Percentiles rank a stretch among this genome's conserved stretches.
phyloP scores from a whole-genome alignment of 176 grass and related monocot species.

The Zoysia pacifica region DNA sequence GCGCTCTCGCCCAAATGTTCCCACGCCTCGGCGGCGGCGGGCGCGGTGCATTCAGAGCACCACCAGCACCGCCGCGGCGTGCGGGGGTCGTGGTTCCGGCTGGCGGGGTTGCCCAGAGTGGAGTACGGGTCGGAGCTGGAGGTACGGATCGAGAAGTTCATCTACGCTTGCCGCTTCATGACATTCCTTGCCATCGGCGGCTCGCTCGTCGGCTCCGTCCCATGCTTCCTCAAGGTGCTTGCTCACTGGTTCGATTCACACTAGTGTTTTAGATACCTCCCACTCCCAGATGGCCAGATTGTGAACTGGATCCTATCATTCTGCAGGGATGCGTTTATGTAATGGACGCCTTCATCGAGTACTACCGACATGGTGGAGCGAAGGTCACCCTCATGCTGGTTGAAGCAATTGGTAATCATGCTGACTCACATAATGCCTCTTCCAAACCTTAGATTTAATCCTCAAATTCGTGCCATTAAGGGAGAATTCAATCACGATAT shows the following conservation, averaged over 20 bases:
- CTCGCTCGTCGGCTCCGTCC: conserved; percentile 69
- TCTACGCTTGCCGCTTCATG: conserved; percentile 77
- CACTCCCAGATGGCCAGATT: not conserved
- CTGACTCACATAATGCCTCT: not conserved
- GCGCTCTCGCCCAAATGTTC: conserved; percentile 15
- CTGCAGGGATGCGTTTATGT: conserved; percentile 73
- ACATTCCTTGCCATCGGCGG: conserved; percentile 71
- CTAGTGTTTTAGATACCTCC: not conserved
- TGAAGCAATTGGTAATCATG: conserved; percentile 77
- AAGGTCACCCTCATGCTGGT: conserved; percentile 70
- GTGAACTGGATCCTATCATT: not conserved
- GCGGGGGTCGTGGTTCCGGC: not conserved
- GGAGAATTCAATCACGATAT: not conserved
- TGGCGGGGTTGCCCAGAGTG: not conserved
- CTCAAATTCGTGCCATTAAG: not conserved
- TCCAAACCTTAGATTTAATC: conserved; percentile 2
- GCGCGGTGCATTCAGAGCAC: conserved; percentile 28
- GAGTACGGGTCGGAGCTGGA: conserved; percentile 26
- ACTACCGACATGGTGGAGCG: conserved; percentile 49
- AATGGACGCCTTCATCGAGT: conserved; percentile 64
- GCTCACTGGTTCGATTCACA: not conserved
- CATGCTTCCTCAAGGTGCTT: conserved; percentile 77
- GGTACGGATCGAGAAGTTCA: conserved; percentile 49
- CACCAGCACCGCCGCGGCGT: not conserved
- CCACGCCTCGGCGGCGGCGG: conserved; percentile 29